These are phyloP conservation scores for Yamadazyma aaseri DNA, from an alignment of 1,139 yeast genomes.

Conservation along the genomic window DNA sequence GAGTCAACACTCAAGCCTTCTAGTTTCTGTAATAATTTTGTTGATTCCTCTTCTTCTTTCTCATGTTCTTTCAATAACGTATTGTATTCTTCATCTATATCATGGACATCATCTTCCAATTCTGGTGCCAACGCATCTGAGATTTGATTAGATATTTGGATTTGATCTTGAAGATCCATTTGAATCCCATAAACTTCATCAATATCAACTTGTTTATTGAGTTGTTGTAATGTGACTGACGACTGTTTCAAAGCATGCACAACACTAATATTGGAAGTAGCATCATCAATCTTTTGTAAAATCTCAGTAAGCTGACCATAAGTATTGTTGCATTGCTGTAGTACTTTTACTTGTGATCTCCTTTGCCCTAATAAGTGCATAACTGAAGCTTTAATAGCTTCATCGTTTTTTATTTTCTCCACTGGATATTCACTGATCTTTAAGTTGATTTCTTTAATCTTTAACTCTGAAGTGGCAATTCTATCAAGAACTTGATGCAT, in stretches of 20 bases:
- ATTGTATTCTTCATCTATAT: slow-evolving; percentile 35
- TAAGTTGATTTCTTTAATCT: slow-evolving; percentile 22
- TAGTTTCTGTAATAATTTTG: slow-evolving; percentile 10
- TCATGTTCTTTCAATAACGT: slow-evolving; percentile 11
- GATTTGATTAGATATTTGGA: slow-evolving; percentile 31
- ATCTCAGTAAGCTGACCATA: slow-evolving; percentile 38
- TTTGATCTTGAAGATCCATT: slow-evolving; percentile 41
- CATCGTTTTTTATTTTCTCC: slow-evolving; percentile 14
- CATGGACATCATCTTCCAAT: slow-evolving; percentile 23
- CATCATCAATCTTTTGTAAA: slow-evolving; percentile 46
- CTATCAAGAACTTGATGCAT: slow-evolving; percentile 21
- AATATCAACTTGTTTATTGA: slow-evolving; percentile 29
- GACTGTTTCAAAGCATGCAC: slow-evolving; percentile 21
- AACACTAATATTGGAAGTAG: slow-evolving; percentile 41
- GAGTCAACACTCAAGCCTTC: slow-evolving; percentile 12
- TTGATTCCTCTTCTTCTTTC: slow-evolving; percentile 5
- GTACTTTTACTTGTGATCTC: slow-evolving; percentile 21
- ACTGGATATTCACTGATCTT: slow-evolving; percentile 15
- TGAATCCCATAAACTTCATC: slow-evolving; percentile 35
- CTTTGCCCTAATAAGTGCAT: slow-evolving; percentile 10
- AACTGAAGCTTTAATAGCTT: slow-evolving; percentile 10
- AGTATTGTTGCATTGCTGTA: slow-evolving; percentile 28
- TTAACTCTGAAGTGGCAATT: slow-evolving; percentile 19
- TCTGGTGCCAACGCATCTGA: slow-evolving; percentile 28
- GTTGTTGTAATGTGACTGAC: slow-evolving; percentile 30